Evolutionary conservation across 495 filamentous ascomycete species (phyloP).

Genomic region (Podospora bellae-mahoneyi): DNA sequence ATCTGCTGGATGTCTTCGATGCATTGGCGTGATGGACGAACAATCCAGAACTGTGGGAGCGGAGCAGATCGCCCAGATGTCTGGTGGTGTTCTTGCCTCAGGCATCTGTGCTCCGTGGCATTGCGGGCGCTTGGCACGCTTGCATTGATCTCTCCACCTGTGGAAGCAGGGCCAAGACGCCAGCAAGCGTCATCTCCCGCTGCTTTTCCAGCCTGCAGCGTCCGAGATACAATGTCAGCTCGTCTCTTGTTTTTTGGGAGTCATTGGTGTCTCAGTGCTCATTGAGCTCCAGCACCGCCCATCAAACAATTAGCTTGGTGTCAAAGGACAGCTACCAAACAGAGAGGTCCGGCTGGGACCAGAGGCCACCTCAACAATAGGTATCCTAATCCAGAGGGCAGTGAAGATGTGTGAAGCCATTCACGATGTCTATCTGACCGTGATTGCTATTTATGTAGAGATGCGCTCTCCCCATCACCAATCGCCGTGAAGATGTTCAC

Average conservation of each 20-base stretch:
- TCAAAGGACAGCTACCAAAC: not conserved
- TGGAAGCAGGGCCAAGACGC: constrained; percentile 6
- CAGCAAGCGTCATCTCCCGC: constrained; percentile 5
- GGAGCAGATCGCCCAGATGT: not conserved
- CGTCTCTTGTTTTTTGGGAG: not conserved
- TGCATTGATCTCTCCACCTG: constrained; percentile 11
- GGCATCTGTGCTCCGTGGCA: not conserved
- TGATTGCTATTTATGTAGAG: not conserved
- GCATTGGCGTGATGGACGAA: constrained; percentile 8
- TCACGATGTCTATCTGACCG: not conserved
- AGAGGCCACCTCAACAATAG: not conserved
- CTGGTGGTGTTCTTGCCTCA: constrained; percentile 4
- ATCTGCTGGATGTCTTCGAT: constrained; percentile 22
- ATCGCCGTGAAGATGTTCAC: constrained; percentile 2
- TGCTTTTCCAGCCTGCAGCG: constrained; percentile 6
- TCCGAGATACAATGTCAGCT: not conserved
- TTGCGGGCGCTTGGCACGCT: not conserved
- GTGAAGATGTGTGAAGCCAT: not conserved
- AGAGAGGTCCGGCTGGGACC: not conserved
- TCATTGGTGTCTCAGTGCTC: not conserved
- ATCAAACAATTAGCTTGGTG: not conserved
- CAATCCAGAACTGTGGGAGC: not conserved
- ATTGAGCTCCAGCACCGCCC: not conserved
- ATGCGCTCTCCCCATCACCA: not conserved
- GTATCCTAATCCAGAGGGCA: not conserved